phyloP scores from a whole-genome alignment of 2,329 filamentous ascomycete species.

The Clarireedia sp. region DNA sequence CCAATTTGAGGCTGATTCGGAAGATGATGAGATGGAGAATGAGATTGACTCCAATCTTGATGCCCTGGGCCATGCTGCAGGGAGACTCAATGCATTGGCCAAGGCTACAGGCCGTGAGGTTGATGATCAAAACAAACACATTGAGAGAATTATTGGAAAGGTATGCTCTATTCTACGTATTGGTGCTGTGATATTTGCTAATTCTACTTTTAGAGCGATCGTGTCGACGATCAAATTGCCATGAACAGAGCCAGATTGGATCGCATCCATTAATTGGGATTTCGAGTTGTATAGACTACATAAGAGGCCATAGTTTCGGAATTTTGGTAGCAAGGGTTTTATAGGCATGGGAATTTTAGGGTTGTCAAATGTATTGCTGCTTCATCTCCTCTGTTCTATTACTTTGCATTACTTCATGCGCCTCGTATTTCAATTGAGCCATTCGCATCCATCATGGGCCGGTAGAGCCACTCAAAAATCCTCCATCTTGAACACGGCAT shows the following conservation, averaged over 20 bases:
- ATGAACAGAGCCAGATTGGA: slow-evolving; percentile 57
- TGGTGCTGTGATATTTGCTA: slow-evolving; percentile 20
- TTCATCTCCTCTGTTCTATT: not conserved
- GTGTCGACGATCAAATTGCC: slow-evolving; percentile 71
- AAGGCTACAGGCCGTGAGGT: slow-evolving; percentile 68
- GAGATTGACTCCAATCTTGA: slow-evolving; percentile 62
- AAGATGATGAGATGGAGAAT: slow-evolving; percentile 49
- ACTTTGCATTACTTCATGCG: not conserved
- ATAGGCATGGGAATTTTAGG: not conserved
- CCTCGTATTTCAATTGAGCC: too few species aligned
- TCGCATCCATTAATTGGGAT: slow-evolving; percentile 23
- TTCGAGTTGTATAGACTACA: not conserved
- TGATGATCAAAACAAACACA: slow-evolving; percentile 67
- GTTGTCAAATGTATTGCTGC: not conserved
- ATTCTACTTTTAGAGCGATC: slow-evolving; percentile 56
- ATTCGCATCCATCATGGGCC: too few species aligned
- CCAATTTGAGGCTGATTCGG: slow-evolving; percentile 56
- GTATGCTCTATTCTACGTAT: slow-evolving; percentile 36
- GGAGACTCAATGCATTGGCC: slow-evolving; percentile 65
- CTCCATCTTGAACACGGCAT: not conserved
- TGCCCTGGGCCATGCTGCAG: slow-evolving; percentile 52
- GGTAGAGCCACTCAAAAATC: not conserved
- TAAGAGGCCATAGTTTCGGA: not conserved
- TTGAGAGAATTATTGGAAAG: slow-evolving; percentile 73
- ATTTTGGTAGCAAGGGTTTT: not conserved